These are phyloP conservation scores for Pestalotiopsis sp. DNA, from an alignment of 2,329 filamentous ascomycete species.

Conservation along the genomic window DNA sequence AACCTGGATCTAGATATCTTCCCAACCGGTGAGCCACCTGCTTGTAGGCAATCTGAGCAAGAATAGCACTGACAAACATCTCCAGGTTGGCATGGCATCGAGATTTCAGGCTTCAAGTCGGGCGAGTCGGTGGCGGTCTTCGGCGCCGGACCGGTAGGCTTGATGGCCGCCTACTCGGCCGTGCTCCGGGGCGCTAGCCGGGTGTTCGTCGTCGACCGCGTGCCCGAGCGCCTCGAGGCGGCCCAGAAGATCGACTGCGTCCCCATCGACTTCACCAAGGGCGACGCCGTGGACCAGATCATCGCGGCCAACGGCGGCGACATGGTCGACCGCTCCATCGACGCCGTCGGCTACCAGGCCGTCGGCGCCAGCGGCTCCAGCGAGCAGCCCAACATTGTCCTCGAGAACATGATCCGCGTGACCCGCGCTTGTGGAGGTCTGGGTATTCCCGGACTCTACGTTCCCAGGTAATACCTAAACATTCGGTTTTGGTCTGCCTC, in stretches of 20 bases:
- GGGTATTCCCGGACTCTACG: constrained; percentile 59
- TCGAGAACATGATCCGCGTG: constrained; percentile 66
- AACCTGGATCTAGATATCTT: constrained; percentile 34
- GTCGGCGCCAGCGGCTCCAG: constrained; percentile 1
- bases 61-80: not conserved
- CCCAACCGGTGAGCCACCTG: no score
- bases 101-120: constrained; percentile 55
- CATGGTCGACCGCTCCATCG: constrained; percentile 23
- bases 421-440: constrained; percentile 64
- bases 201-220: constrained; percentile 35
- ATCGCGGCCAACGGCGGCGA: constrained; percentile 23
- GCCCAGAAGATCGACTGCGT: constrained; percentile 34
- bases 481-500: not conserved
- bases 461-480: constrained; percentile 32
- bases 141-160: constrained; percentile 37
- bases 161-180: constrained; percentile 34
- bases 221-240: constrained; percentile 25
- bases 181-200: constrained; percentile 31
- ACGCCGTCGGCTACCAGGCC: constrained; percentile 27
- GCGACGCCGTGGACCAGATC: constrained; percentile 33
- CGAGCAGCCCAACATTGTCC: constrained; percentile 51
- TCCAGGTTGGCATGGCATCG: constrained; percentile 55
- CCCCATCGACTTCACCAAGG: constrained; percentile 33
- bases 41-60: no score
- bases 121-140: constrained; percentile 30